phyloP scores from a whole-genome alignment of 768 basidiomycete genomes.

The Kwoniella sp. region DNA sequence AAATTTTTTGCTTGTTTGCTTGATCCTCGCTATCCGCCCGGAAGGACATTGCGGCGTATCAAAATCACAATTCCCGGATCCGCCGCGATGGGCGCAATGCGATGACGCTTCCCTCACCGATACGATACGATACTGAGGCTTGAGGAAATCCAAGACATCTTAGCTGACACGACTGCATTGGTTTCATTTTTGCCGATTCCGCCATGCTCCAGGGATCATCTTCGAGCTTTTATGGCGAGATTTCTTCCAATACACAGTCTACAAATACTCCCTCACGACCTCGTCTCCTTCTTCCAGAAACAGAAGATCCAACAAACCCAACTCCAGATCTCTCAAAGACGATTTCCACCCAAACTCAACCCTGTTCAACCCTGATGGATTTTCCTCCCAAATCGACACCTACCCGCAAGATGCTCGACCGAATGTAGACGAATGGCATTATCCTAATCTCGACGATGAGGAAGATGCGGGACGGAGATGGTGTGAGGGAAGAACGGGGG shows the following conservation, averaged over 20 bases:
- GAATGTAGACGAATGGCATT: slow-evolving; percentile 37
- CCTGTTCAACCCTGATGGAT: slow-evolving; percentile 57
- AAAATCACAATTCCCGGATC: too few relatives aligned
- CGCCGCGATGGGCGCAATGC: too few relatives aligned
- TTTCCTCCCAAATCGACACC: slow-evolving; percentile 49
- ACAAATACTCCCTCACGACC: slow-evolving; percentile 6
- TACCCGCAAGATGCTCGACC: slow-evolving; percentile 37
- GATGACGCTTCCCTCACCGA: too few relatives aligned
- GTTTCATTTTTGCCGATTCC: too few relatives aligned
- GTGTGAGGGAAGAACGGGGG: slow-evolving; percentile 57
- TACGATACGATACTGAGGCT: too few relatives aligned
- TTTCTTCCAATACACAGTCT: slow-evolving; percentile 56
- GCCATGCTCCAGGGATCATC: slow-evolving; percentile 43
- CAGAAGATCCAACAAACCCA: background rate
- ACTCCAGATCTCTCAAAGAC: background rate
- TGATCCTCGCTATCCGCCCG: too few relatives aligned
- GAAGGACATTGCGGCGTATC: too few relatives aligned
- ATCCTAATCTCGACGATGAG: slow-evolving; percentile 35
- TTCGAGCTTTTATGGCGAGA: slow-evolving; percentile 60
- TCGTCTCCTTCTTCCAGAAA: too few relatives aligned
- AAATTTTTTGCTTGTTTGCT: slow-evolving; percentile 14
- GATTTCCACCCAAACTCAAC: slow-evolving; percentile 39
- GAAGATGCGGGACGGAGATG: slow-evolving; percentile 49
- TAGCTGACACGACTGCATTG: too few relatives aligned
- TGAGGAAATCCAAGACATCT: too few relatives aligned